phyloP scores from a whole-genome alignment of 1,139 yeast genomes.

The Pichia sp. region DNA sequence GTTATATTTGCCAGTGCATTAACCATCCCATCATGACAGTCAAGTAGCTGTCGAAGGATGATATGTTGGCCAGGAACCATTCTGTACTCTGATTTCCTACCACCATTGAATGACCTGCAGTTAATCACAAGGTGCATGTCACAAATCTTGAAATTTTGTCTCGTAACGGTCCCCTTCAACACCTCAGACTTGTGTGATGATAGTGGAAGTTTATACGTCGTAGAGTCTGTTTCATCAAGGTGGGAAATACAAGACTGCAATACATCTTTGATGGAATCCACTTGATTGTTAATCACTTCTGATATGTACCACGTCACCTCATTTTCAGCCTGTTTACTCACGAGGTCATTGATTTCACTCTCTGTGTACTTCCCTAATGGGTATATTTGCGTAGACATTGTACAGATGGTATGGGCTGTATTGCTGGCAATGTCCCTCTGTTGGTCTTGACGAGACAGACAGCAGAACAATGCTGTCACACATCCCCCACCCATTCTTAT shows the following conservation, averaged over 20 bases:
- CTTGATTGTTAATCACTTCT: constrained; percentile 23
- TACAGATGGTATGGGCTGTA: no score
- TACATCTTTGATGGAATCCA: constrained; percentile 25
- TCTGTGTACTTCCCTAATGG: constrained; percentile 2
- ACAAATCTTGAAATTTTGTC: constrained; percentile 24
- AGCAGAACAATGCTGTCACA: no score
- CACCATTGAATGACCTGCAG: constrained; percentile 22
- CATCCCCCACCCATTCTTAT: no score
- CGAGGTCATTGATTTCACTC: constrained; percentile 6
- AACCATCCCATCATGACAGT: constrained; percentile 27
- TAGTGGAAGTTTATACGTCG: constrained; percentile 25
- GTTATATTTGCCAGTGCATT: constrained; percentile 23
- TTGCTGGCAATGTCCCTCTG: no score
- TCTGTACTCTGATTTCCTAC: constrained; percentile 16
- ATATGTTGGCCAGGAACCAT: constrained; percentile 18
- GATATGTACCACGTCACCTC: constrained; percentile 26
- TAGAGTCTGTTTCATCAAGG: constrained; percentile 22
- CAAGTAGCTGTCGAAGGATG: constrained; percentile 25
- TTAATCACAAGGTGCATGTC: constrained; percentile 22
- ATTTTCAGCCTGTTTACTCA: constrained; percentile 11
- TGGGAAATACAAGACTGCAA: constrained; percentile 20
- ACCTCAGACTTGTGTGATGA: constrained; percentile 29
- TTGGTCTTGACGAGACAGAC: no score
- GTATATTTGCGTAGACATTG: constrained; percentile 23
- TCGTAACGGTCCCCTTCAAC: constrained; percentile 26